These are phyloP conservation scores for Tardiomyces blankii DNA, from an alignment of 1,139 yeast genomes.

Conservation along the genomic window DNA sequence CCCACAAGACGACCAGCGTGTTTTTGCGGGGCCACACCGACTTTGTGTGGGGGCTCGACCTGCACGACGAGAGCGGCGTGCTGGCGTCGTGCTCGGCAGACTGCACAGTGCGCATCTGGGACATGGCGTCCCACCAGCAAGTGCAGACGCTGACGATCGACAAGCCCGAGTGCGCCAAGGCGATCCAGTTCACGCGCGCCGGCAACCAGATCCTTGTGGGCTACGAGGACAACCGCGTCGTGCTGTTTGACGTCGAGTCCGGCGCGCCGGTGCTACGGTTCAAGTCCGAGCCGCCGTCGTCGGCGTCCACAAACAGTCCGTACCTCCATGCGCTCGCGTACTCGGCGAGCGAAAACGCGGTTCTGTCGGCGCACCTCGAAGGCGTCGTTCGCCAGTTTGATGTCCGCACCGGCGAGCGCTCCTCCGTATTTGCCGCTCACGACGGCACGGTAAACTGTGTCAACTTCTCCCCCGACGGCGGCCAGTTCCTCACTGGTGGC, in stretches of 20 bases:
- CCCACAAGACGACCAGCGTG: background rate
- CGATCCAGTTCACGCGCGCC: slow-evolving; percentile 4
- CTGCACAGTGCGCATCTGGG: slow-evolving; percentile 19
- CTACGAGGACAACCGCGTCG: slow-evolving; percentile 16
- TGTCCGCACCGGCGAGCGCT: slow-evolving; percentile 11
- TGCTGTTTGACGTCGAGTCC: slow-evolving; percentile 17
- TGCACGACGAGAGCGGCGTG: slow-evolving; percentile 12
- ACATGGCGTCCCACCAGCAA: slow-evolving; percentile 3
- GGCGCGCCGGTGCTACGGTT: slow-evolving; percentile 13
- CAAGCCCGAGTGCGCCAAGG: background rate
- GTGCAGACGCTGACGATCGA: background rate
- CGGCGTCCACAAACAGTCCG: slow-evolving; percentile 2
- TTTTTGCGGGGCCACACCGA: slow-evolving; percentile 12
- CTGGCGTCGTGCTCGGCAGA: slow-evolving; percentile 14
- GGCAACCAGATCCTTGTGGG: slow-evolving; percentile 14
- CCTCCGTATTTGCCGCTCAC: slow-evolving; percentile 16
- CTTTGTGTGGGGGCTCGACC: slow-evolving; percentile 12
- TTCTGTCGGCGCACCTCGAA: slow-evolving; percentile 7
- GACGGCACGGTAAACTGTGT: slow-evolving; percentile 15
- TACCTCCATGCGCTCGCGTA: slow-evolving; percentile 1
- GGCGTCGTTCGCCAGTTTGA: slow-evolving; percentile 14
- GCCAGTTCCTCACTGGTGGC: slow-evolving; percentile 17
- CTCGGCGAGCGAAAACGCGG: slow-evolving; percentile 1
- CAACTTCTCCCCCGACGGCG: slow-evolving; percentile 9
- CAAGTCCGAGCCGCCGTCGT: slow-evolving; percentile 3